Conservation (phyloP, 805 yeast genomes). For the Spathaspora hagerdaliae region DNA sequence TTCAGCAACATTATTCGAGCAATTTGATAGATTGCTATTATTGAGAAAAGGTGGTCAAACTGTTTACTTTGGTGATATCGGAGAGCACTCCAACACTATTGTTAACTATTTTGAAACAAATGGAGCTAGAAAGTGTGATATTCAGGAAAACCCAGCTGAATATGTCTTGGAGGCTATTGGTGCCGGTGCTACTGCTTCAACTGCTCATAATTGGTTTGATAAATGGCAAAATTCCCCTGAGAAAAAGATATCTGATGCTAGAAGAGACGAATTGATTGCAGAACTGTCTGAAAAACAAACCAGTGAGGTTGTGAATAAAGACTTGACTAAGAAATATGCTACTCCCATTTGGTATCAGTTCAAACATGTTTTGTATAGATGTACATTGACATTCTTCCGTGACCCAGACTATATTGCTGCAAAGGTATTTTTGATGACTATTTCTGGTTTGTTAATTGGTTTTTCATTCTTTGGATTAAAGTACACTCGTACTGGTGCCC, state of each 20-base stretch:
- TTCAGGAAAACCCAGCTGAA: slow-evolving; percentile 35
- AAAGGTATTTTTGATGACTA: slow-evolving; percentile 44
- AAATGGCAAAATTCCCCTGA: slow-evolving; percentile 45
- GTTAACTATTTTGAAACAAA: slow-evolving; percentile 22
- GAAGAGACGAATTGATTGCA: slow-evolving; percentile 9
- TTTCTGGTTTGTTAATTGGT: slow-evolving; percentile 41
- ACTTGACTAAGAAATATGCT: slow-evolving; percentile 12
- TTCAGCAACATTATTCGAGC: slow-evolving; percentile 44
- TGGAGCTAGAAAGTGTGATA: slow-evolving; percentile 51
- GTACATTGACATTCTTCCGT: slow-evolving; percentile 29
- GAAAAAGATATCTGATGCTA: slow-evolving; percentile 9
- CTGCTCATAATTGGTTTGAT: slow-evolving; percentile 58
- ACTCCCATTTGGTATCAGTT: slow-evolving; percentile 16
- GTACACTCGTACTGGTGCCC: slow-evolving; percentile 46
- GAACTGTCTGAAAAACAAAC: slow-evolving; percentile 1
- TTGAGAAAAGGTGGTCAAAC: slow-evolving; percentile 28
- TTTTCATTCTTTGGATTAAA: slow-evolving; percentile 17
- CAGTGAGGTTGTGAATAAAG: background rate
- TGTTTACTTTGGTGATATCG: slow-evolving; percentile 19
- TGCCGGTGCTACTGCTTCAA: slow-evolving; percentile 72
- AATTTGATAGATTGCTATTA: slow-evolving; percentile 25
- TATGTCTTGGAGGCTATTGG: slow-evolving; percentile 52
- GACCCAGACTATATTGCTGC: slow-evolving; percentile 38
- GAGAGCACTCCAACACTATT: slow-evolving; percentile 19
- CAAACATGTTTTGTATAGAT: slow-evolving; percentile 13